Base-by-base conservation (phyloP, 306 rosid genomes). In the Castanopsis chinensis region DNA sequence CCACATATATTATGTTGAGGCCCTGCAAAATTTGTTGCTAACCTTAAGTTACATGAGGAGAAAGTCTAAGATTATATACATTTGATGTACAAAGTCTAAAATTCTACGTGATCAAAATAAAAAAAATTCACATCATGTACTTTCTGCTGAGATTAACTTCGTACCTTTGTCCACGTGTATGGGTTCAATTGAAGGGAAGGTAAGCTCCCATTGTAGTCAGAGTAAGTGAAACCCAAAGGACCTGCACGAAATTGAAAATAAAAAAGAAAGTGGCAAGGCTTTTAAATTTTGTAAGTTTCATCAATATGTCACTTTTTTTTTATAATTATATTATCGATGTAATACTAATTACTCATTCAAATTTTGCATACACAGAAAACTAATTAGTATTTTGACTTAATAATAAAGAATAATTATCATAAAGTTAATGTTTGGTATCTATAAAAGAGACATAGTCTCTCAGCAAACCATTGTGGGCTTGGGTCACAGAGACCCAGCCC, bases 141-240 rank as follows among this genome's bases (percentile, higher is more conserved):
- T 7, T 17, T n/a, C 27, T 8, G 27, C 12, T 9, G 52, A 45
- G 14, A 1, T 18, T 33, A 67, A 35, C n/a, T 67, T 33, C 14
- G 33, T 69, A 80, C 83, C 75, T 74, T 21, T 6, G 79, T 80
- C 83, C 83, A 74, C 43, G 83, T 13, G 23, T 74, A 74, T 35
- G 83, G 76, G 51, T 80, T 80, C 52, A 53, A 1, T 74, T 73
- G 79, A 30, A 80, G 70, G 19, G 83, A 63, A 1, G 83, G 82
- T 19, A 79, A 14, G 51, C 77, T 79, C 25, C 82, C 82, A 70
- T 79, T 79, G 76, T 69, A 79, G 6, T 80, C 71, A 9, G 58
- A 56, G 69, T 74, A 74, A 53, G 72, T 74, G 70, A 80, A 80
- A 54, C 59, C 8, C 60, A 74, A 43, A 33, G 83, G 83, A 6